phyloP scores from a whole-genome alignment of 1,139 yeast species.

The Diutina sp. region DNA sequence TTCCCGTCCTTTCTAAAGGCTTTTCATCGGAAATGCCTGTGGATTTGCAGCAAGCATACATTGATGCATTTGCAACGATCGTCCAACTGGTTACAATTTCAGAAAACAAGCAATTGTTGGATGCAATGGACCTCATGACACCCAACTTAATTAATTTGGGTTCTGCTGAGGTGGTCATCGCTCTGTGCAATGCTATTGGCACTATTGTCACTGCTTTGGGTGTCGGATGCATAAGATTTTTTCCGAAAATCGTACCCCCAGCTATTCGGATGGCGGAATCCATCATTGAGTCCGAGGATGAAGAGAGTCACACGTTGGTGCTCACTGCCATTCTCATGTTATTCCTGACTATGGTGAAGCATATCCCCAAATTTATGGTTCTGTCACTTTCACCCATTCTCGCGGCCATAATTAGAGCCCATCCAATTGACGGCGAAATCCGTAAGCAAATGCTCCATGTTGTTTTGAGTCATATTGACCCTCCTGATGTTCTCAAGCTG shows the following conservation, averaged over 20 bases:
- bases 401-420: conserved; percentile 42
- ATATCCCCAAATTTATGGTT: conserved; percentile 77
- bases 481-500: conserved; percentile 46
- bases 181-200: conserved; percentile 64
- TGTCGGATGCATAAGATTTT: conserved; percentile 72
- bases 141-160: conserved; percentile 16
- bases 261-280: conserved; percentile 44
- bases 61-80: conserved; percentile 56
- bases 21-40: conserved; percentile 24
- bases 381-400: conserved; percentile 53
- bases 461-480: conserved; percentile 58
- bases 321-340: conserved; percentile 62
- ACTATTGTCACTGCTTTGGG: conserved; percentile 65
- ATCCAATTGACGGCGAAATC: conserved; percentile 42
- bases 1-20: conserved; percentile 36
- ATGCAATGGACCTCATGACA: conserved; percentile 36
- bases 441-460: conserved; percentile 56
- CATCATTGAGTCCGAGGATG: conserved; percentile 14
- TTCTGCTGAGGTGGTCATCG: conserved; percentile 50
- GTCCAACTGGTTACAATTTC: conserved; percentile 42
- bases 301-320: conserved; percentile 19
- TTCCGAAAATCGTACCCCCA: conserved; percentile 76
- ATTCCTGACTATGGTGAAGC: conserved; percentile 63
- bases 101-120: conserved; percentile 34
- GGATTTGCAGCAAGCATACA: conserved; percentile 51